phyloP scores from a whole-genome alignment of 768 basidiomycete species.

The Pleurotus citrinopileatus region DNA sequence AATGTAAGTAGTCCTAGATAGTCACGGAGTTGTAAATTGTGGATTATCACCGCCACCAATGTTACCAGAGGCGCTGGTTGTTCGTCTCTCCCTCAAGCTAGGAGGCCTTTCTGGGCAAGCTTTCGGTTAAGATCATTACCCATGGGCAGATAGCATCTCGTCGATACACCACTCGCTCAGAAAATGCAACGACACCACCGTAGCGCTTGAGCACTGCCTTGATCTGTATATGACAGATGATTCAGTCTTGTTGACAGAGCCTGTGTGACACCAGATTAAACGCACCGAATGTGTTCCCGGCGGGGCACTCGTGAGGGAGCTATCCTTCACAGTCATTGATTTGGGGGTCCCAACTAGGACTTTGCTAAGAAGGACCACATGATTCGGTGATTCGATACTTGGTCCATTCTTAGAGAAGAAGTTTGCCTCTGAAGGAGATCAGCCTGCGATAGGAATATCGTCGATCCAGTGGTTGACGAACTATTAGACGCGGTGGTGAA shows the following conservation, averaged over 20 bases:
- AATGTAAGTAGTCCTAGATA: no score
- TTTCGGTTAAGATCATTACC: slow-evolving; percentile 5
- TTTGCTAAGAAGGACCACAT: not conserved
- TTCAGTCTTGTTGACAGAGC: not conserved
- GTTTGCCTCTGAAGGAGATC: not conserved
- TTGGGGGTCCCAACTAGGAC: not conserved
- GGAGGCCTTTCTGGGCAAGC: no score
- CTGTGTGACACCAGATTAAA: not conserved
- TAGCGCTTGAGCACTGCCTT: not conserved
- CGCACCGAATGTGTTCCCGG: not conserved
- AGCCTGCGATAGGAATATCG: no score
- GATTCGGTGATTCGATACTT: not conserved
- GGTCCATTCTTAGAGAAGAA: not conserved
- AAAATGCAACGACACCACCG: not conserved
- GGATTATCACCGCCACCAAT: no score
- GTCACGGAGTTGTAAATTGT: no score
- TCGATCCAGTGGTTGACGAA: not conserved
- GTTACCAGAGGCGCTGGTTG: no score
- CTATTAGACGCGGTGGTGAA: slow-evolving; percentile 6
- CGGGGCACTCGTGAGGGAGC: not conserved
- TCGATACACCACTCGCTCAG: slow-evolving; percentile 5
- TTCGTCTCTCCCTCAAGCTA: no score
- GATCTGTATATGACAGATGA: not conserved
- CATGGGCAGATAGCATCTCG: slow-evolving; percentile 6
- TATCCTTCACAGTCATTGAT: not conserved